phyloP scores from a whole-genome alignment of 345 rosid species.

The Cochlearia excelsa region DNA sequence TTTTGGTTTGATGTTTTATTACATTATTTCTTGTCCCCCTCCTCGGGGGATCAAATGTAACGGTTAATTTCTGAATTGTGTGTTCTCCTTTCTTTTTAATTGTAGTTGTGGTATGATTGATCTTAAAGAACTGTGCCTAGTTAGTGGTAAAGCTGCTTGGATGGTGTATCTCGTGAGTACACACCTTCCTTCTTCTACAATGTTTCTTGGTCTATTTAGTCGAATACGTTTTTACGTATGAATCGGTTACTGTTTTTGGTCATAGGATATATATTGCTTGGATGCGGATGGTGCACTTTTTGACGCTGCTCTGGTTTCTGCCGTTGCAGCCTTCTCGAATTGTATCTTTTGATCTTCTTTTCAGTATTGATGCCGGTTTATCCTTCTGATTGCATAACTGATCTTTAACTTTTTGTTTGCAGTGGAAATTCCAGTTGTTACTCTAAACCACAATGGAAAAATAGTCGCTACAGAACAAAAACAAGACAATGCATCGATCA shows the following conservation, averaged over 20 bases:
- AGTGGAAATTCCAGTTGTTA: slow-evolving; percentile 81
- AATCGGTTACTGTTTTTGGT: slow-evolving; percentile 3
- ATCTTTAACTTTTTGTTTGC: slow-evolving; percentile 15
- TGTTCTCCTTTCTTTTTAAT: background rate
- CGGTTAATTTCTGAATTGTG: background rate
- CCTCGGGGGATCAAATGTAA: too few relatives aligned
- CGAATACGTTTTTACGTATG: background rate
- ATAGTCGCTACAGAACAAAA: slow-evolving; percentile 46
- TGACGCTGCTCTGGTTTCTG: slow-evolving; percentile 87
- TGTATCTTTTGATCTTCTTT: slow-evolving; percentile 30
- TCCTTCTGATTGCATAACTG: too few relatives aligned
- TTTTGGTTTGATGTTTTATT: background rate
- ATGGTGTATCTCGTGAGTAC: slow-evolving; percentile 76
- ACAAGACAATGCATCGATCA: slow-evolving; percentile 38
- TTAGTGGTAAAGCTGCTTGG: slow-evolving; percentile 96
- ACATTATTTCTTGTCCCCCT: too few relatives aligned
- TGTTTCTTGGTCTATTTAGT: background rate
- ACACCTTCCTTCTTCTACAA: background rate
- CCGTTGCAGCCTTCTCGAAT: slow-evolving; percentile 75
- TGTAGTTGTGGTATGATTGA: slow-evolving; percentile 57
- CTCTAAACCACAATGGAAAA: slow-evolving; percentile 77
- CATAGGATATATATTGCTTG: slow-evolving; percentile 84
- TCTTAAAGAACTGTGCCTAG: slow-evolving; percentile 54
- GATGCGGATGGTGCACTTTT: slow-evolving; percentile 96
- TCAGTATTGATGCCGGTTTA: too few relatives aligned